Evolutionary conservation across 2,329 filamentous ascomycete genomes (phyloP).

Genomic region (Penicillium psychrosexuale): DNA sequence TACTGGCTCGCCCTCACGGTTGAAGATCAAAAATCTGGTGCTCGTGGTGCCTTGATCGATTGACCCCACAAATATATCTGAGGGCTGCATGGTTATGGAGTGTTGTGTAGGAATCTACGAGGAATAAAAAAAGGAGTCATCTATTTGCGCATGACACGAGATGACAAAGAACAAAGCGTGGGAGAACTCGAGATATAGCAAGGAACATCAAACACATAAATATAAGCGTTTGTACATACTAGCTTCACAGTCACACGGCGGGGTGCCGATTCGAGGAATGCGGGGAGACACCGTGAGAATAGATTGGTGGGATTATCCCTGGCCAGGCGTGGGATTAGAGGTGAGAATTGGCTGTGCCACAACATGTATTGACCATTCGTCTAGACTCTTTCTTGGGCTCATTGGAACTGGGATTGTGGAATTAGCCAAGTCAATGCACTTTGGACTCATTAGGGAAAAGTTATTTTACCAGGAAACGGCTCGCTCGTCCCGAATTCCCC

Average conservation of each 20-base stretch:
- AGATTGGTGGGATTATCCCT: constrained; percentile 6
- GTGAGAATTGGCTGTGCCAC: background rate
- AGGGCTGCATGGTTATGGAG: constrained; percentile 20
- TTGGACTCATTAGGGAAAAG: background rate
- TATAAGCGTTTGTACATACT: background rate
- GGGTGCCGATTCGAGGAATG: background rate
- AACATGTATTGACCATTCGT: background rate
- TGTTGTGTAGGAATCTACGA: background rate
- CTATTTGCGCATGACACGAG: background rate
- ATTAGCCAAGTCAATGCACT: background rate
- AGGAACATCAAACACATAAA: background rate
- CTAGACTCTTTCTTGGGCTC: background rate
- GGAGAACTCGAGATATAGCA: background rate
- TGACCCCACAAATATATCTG: constrained; percentile 65
- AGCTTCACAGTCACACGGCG: constrained; percentile 1
- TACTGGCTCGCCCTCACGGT: constrained; percentile 70
- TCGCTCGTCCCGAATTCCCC: background rate
- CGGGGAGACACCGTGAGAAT: background rate
- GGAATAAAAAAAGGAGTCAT: background rate
- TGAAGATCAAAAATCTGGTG: constrained; percentile 84
- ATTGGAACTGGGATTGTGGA: background rate
- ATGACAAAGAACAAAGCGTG: background rate
- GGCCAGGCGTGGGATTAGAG: background rate
- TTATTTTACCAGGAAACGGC: background rate
- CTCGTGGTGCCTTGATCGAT: constrained; percentile 92